These are phyloP conservation scores for Carex sylvatica DNA, from an alignment of 202 grass and related monocot species.

Conservation along the genomic window DNA sequence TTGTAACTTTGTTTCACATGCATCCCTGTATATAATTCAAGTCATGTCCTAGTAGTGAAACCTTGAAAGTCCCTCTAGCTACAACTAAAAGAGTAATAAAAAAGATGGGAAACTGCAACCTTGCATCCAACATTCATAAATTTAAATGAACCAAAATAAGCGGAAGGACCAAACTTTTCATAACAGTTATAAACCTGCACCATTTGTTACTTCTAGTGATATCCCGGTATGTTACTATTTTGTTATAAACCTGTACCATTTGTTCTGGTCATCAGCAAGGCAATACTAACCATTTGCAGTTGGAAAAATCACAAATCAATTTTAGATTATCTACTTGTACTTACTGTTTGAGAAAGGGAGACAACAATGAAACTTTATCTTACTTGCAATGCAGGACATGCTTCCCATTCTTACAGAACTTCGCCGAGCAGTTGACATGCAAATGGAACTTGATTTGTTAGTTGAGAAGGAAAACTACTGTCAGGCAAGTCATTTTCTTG, in stretches of 20 bases:
- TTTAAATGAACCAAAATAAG: constrained; percentile 2
- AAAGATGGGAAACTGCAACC: neutral
- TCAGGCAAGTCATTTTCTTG: constrained; percentile 47
- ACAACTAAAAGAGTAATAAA: neutral
- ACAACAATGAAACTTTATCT: neutral
- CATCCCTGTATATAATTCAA: neutral
- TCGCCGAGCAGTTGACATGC: constrained; percentile 79
- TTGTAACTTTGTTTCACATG: neutral
- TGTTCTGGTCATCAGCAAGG: neutral
- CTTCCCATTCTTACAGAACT: constrained; percentile 95
- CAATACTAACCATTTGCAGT: neutral
- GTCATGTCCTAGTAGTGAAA: neutral
- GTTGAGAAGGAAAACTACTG: constrained; percentile 88
- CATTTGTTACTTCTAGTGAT: neutral
- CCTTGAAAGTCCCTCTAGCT: neutral
- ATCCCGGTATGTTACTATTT: neutral
- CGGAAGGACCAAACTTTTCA: neutral
- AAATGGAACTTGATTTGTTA: constrained; percentile 90
- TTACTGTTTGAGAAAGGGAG: neutral
- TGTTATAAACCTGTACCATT: neutral
- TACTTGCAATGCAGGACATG: constrained; percentile 64
- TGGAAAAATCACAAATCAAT: neutral
- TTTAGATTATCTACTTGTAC: neutral
- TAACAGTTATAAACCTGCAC: neutral
- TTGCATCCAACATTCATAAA: neutral